Evolutionary conservation across 1,284 basidiomycete genomes (phyloP).

Genomic region (Pisolithus thermaeus): DNA sequence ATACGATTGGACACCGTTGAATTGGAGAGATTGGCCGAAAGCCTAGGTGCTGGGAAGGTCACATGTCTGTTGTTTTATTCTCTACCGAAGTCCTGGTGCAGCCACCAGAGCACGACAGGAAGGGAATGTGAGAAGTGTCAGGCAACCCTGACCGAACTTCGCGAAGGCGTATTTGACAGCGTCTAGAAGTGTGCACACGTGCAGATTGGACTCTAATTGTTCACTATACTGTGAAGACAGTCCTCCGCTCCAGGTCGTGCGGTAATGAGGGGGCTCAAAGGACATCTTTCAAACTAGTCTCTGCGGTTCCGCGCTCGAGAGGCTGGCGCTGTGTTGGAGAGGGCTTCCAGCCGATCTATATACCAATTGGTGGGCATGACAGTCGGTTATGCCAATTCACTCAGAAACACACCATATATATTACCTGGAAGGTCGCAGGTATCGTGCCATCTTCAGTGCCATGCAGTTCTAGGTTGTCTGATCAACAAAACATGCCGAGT

Average conservation of each 20-base stretch:
- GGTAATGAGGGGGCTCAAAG: conserved; percentile 37
- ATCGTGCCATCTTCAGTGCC: conserved; percentile 79
- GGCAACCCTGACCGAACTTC: neutral
- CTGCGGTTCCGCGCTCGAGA: conserved; percentile 78
- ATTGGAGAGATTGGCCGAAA: neutral
- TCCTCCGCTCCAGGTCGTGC: neutral
- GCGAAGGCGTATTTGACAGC: neutral
- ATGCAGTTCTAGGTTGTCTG: conserved; percentile 61
- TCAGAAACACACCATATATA: conserved; percentile 72
- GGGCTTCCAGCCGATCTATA: conserved; percentile 96
- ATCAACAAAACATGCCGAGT: conserved; percentile 1
- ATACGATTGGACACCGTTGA: neutral
- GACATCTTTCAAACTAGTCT: conserved; percentile 79
- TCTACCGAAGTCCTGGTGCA: neutral
- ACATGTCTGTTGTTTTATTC: neutral
- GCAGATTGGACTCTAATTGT: neutral
- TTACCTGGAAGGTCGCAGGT: conserved; percentile 94
- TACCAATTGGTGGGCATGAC: conserved; percentile 1
- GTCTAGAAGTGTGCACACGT: neutral
- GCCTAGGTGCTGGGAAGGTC: neutral
- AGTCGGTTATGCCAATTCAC: neutral
- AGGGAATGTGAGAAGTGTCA: neutral
- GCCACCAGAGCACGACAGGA: neutral
- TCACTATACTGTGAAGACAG: neutral
- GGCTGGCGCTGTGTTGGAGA: conserved; percentile 80